These are phyloP conservation scores for Grifola frondosa DNA, from an alignment of 1,284 basidiomycete genomes.

Conservation along the genomic window DNA sequence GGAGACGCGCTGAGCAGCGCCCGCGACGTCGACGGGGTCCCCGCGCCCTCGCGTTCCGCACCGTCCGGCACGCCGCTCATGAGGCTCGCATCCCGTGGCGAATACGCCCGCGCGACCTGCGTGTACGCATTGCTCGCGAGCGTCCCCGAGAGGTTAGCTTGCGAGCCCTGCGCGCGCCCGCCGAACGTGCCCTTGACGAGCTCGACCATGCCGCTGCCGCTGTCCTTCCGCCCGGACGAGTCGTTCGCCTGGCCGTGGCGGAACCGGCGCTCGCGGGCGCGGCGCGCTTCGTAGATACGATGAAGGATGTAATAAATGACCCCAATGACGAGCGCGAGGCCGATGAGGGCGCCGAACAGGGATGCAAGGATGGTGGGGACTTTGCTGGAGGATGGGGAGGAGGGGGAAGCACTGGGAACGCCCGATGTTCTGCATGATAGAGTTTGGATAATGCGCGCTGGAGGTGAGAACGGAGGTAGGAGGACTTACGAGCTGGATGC, in stretches of 20 bases:
- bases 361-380: slow-evolving; percentile 21
- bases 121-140: slow-evolving; percentile 1
- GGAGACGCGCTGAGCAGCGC: slow-evolving; percentile 15
- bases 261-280: slow-evolving; percentile 23
- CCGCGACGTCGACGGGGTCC: slow-evolving; percentile 9
- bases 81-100: slow-evolving; percentile 1
- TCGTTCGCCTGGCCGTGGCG: slow-evolving; percentile 20
- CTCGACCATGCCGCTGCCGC: slow-evolving; percentile 25
- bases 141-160: not conserved
- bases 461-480: not conserved
- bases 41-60: slow-evolving; percentile 5
- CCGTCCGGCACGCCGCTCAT: slow-evolving; percentile 3
- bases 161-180: slow-evolving; percentile 7
- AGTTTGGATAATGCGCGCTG: not conserved
- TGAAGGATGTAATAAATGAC: slow-evolving; percentile 14
- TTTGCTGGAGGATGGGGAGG: slow-evolving; percentile 7
- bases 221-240: slow-evolving; percentile 14
- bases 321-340: slow-evolving; percentile 13
- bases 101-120: not conserved
- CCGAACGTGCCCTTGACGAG: slow-evolving; percentile 30
- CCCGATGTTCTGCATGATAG: not conserved
- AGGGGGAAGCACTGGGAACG: not conserved
- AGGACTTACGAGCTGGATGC: not conserved
- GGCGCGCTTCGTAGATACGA: slow-evolving; percentile 13
- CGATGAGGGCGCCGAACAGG: slow-evolving; percentile 23